Percentiles rank a stretch among this genome's conserved stretches.
Conservation (phyloP, 2,329 filamentous ascomycete genomes). For the Verticillium klebahnii region DNA sequence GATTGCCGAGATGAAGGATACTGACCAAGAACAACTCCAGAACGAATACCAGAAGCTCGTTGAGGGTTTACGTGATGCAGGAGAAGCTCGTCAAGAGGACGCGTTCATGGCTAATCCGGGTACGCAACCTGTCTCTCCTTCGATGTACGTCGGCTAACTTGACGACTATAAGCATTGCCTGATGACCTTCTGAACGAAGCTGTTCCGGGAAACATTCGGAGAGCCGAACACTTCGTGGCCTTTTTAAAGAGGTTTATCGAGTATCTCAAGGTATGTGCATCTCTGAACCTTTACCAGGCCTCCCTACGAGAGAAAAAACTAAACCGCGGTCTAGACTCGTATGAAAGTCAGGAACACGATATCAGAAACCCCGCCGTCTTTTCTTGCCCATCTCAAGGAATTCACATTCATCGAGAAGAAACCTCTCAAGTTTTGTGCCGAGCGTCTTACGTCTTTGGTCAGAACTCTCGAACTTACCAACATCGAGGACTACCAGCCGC, state of each 20-base stretch:
- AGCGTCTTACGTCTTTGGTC: slow-evolving; percentile 89
- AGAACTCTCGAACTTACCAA: slow-evolving; percentile 93
- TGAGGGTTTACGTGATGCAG: slow-evolving; percentile 81
- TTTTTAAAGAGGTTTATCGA: slow-evolving; percentile 97
- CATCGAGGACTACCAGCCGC: slow-evolving; percentile 94
- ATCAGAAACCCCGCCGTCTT: slow-evolving; percentile 92
- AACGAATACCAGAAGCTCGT: slow-evolving; percentile 95
- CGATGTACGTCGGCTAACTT: background rate
- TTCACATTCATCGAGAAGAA: slow-evolving; percentile 98
- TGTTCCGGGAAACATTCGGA: slow-evolving; percentile 90
- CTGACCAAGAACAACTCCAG: slow-evolving; percentile 89
- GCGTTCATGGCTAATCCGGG: slow-evolving; percentile 93
- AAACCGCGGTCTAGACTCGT: slow-evolving; percentile 55
- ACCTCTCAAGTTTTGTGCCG: slow-evolving; percentile 88
- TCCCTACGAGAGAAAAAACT: background rate
- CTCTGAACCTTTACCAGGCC: too few species aligned
- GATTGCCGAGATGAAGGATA: slow-evolving; percentile 92
- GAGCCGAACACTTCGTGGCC: slow-evolving; percentile 92
- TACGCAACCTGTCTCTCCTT: slow-evolving; percentile 16
- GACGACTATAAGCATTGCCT: slow-evolving; percentile 58
- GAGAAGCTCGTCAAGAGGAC: slow-evolving; percentile 87
- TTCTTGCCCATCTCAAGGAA: slow-evolving; percentile 87
- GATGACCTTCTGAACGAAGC: slow-evolving; percentile 94
- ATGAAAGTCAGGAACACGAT: slow-evolving; percentile 99
- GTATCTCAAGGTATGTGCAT: slow-evolving; percentile 66